Percentiles rank a stretch among this genome's conserved stretches.
Evolutionary conservation across 2,329 filamentous ascomycete genomes (phyloP).

Genomic region (Paradendryphiella salina): DNA sequence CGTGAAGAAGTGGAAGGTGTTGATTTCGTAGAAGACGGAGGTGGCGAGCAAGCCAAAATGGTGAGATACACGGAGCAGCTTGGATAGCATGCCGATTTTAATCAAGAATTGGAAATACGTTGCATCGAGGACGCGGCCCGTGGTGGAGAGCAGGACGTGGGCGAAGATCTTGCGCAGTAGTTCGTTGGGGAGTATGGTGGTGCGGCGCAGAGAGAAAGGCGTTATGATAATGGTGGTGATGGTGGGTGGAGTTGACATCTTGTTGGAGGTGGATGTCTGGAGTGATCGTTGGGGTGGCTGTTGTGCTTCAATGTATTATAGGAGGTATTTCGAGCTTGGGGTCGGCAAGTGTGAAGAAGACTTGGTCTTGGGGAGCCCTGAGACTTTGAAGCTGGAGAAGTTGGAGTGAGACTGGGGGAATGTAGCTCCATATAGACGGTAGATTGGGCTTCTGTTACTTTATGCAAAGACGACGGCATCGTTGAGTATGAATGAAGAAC

Average conservation of each 20-base stretch:
- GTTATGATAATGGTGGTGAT: constrained; percentile 11
- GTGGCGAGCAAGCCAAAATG: constrained; percentile 10
- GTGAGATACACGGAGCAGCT: constrained; percentile 3
- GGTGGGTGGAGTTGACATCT: constrained; percentile 6
- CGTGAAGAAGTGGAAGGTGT: constrained; percentile 6
- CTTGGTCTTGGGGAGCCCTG: not conserved
- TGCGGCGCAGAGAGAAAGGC: constrained; percentile 3
- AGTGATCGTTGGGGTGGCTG: not conserved
- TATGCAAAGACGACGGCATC: not conserved
- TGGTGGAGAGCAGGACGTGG: not conserved
- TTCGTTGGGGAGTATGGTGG: constrained; percentile 19
- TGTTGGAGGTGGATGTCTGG: not conserved
- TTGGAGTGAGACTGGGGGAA: not conserved
- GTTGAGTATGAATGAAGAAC: not conserved
- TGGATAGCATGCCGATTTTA: not conserved
- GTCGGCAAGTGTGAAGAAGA: not conserved
- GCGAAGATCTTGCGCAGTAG: constrained; percentile 21
- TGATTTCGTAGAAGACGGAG: constrained; percentile 15
- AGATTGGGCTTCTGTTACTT: not conserved
- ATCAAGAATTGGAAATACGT: not conserved
- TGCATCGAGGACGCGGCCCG: not conserved
- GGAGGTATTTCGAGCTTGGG: not conserved
- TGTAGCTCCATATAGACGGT: constrained; percentile 1
- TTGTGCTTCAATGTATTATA: not conserved
- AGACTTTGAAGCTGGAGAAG: not conserved